phyloP scores from a whole-genome alignment of 2,329 filamentous ascomycete species.

The Daldinia sp. region DNA sequence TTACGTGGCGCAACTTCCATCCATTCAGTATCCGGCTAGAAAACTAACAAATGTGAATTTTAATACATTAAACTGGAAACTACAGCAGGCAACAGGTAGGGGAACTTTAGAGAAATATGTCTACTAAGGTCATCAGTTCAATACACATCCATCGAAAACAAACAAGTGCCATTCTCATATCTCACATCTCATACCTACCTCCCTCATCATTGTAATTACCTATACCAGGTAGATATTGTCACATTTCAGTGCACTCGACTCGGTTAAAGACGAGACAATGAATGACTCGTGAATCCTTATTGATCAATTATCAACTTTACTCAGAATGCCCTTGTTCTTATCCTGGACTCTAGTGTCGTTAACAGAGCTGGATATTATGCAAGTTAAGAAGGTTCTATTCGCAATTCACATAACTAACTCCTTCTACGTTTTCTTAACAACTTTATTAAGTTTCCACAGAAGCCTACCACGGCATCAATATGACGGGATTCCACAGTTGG shows the following conservation, averaged over 20 bases:
- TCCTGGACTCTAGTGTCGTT: constrained; percentile 12
- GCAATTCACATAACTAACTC: constrained; percentile 8
- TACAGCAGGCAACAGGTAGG: background rate
- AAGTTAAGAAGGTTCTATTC: background rate
- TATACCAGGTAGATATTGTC: background rate
- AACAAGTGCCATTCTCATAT: constrained; percentile 23
- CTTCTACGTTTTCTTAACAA: background rate
- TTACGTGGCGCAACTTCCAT: constrained; percentile 25
- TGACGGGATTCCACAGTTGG: constrained; percentile 37
- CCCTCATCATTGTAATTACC: background rate
- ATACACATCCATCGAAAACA: constrained; percentile 24
- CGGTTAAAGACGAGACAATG: constrained; percentile 18
- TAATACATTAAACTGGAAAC: background rate
- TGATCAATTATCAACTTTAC: constrained; percentile 4
- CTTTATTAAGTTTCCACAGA: background rate
- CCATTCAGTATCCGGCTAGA: constrained; percentile 6
- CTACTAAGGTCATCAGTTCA: background rate
- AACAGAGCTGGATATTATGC: background rate
- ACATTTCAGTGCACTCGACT: background rate
- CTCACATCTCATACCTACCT: background rate
- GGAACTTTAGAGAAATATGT: background rate
- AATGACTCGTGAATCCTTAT: constrained; percentile 7
- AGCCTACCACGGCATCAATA: constrained; percentile 14
- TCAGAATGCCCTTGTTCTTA: constrained; percentile 12
- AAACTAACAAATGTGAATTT: background rate